Evolutionary conservation across 75 land plant species (phyloP).

Genomic region (Pinus tabuliformis): DNA sequence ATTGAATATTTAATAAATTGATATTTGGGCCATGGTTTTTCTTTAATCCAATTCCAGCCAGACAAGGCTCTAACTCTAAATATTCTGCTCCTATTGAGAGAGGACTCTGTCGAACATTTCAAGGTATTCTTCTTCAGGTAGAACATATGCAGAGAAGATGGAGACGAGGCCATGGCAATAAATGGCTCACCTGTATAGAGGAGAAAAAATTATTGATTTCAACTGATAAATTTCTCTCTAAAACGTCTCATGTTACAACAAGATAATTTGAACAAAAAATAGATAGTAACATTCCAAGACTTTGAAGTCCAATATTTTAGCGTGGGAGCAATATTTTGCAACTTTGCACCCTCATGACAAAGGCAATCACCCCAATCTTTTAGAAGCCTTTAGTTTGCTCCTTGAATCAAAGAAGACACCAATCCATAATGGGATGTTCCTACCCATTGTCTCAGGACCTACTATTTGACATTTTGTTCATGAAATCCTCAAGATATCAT

Average conservation of each 20-base stretch:
- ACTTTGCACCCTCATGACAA: background rate
- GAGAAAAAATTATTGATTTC: background rate
- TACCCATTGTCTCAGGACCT: background rate
- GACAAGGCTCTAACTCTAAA: background rate
- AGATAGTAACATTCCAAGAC: background rate
- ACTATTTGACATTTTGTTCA: background rate
- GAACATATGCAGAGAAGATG: background rate
- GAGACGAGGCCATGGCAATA: constrained; percentile 3
- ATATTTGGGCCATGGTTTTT: background rate
- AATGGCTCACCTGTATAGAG: constrained; percentile 5
- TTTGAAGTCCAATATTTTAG: background rate
- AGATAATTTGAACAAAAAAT: background rate
- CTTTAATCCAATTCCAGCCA: background rate
- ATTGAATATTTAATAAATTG: background rate
- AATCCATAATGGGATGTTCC: background rate
- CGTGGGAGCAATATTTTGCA: background rate
- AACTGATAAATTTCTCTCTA: background rate
- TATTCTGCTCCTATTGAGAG: background rate
- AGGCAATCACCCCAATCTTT: background rate
- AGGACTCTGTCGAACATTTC: background rate
- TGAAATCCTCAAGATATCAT: background rate
- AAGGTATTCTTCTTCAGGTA: background rate
- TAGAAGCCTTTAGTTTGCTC: background rate
- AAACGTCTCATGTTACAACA: background rate
- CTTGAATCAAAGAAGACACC: background rate